Evolutionary conservation across 768 basidiomycete species (phyloP).

Genomic region (Coprinellus micaceus): DNA sequence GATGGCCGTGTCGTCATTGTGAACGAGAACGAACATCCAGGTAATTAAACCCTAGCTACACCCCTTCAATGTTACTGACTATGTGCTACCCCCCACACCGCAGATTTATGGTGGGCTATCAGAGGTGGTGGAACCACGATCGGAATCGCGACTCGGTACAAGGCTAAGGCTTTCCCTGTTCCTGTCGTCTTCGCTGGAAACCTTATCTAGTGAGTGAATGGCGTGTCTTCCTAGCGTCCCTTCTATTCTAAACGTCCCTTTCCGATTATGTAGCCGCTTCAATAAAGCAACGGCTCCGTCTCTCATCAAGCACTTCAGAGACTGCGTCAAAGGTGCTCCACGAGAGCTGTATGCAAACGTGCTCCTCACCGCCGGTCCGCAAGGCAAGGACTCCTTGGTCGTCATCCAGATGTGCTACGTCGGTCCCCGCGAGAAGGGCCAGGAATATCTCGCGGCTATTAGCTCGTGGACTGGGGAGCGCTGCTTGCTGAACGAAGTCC

Average conservation of each 20-base stretch:
- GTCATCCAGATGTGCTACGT: constrained; percentile 92
- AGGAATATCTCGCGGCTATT: constrained; percentile 76
- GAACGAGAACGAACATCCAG: constrained; percentile 68
- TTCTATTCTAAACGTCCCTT: constrained; percentile 3
- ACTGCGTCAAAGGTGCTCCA: constrained; percentile 87
- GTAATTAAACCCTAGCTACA: constrained; percentile 41
- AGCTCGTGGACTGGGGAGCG: constrained; percentile 86
- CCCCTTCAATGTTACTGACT: no score
- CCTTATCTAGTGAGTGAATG: constrained; percentile 77
- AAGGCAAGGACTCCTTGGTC: constrained; percentile 77
- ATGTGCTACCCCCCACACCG: no score
- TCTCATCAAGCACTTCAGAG: constrained; percentile 87
- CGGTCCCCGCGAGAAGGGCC: constrained; percentile 68
- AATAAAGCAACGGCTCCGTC: constrained; percentile 83
- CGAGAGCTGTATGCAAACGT: constrained; percentile 87
- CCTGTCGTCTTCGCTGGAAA: constrained; percentile 92
- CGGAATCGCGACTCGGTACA: constrained; percentile 86
- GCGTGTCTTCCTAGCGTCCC: not conserved
- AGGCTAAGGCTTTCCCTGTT: constrained; percentile 83
- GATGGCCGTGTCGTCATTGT: constrained; percentile 83
- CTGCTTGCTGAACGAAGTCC: constrained; percentile 84
- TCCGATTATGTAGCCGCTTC: constrained; percentile 60
- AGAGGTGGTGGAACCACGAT: constrained; percentile 81
- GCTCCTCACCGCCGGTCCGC: constrained; percentile 86
- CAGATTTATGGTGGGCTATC: constrained; percentile 87